Base-by-base conservation (phyloP, 2,329 filamentous ascomycete species). In the Phialophora verrucosa region DNA sequence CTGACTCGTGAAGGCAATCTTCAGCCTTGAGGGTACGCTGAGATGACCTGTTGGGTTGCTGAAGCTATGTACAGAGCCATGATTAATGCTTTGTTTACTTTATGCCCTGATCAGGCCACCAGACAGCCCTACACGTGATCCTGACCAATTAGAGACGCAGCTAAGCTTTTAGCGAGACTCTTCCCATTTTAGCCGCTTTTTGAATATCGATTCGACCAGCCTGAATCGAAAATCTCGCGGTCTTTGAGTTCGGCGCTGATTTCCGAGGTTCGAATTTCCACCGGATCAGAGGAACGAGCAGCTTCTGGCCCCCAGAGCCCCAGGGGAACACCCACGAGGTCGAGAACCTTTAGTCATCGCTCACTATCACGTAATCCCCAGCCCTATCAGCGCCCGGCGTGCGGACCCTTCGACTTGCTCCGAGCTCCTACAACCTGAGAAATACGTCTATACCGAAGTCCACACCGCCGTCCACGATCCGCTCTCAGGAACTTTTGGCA, bases 341-440 rank as follows among this genome's bases (percentile, higher is more conserved):
- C 38, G 14, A n/a, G 38, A 20, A 20, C 17, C 14, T 11, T 51
- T 51, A 51, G 23, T 27, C 23, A 51, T 27, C 20, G 4, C 5
- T 44, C 10, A 32, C 29, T 20, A 55, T 55, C 29, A 55, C 53
- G 29, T 55, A 55, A 55, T 55, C 53, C 29, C 4, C 53, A 29
- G 53, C 25, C 53, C 53, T 55, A 35, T 51, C 49, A 51, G 49
- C 10, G 23, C 4, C 23, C 14, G 23, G 53, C 25, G 29, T 35
- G 53, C 53, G 53, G 53, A 29, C 29, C 4, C n/a, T 35, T 32
- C 8, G 12, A 50, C 27, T 5, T 10, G 42, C 44, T 51, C 58
- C 58, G 42, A 49, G 14, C 58, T 38, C n/a, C 56, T 17, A 20
- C 58, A 51, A 29, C 29, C 23, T 60, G 57, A 50, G 42, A 59